Evolutionary conservation across 257 asterid species (phyloP), one percentile per base, ranked within the genome.

Genomic region (Ophiorrhiza pumila): DNA sequence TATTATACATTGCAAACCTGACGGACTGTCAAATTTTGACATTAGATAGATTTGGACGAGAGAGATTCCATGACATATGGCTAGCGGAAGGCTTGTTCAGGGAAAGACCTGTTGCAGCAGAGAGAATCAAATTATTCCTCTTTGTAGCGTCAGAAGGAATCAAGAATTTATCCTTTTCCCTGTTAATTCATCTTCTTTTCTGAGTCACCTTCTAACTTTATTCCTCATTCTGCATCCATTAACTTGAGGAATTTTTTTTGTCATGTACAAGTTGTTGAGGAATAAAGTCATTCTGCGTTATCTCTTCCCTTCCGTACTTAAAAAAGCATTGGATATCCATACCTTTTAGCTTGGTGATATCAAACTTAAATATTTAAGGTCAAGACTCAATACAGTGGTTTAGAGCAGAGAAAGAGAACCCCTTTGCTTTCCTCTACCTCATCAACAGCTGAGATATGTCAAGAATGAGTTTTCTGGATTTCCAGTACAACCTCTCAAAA

Each of bases 401-500:
- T 62, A n/a, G 27, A 49, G 34, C 49, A 8, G 34, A 63, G 69
- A 63, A 34, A 17, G 31, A 59, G 31, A 43, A 25, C 37, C 34
- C 46, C 18, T 39, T 22, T 37, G 55, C 23, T 69, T 27, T n/a
- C 49, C 29, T 64, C 7, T 8, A n/a, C 41, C 20, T 35, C 43
- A 50, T 3, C 56, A 58, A 22, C 31, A 70, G 41, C 27, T 27
- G 49, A 80, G 49, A 77, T 61, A 91, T 91, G 98, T 47, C 87
- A 8, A 84, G 69, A 1, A 61, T 67, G 8, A 82, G 94, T 53
- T 89, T 89, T 80, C 97, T 91, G 45, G 95, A 91, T 63, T 6
- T 91, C 61, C 89, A 79, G 67, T 89, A 89, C 86, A 82, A 59
- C 80, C 84, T 93, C 64, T 88, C 98, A 0, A 88, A 88, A 78